Base-by-base conservation (phyloP, 345 rosid species). In the Cochlearia excelsa region DNA sequence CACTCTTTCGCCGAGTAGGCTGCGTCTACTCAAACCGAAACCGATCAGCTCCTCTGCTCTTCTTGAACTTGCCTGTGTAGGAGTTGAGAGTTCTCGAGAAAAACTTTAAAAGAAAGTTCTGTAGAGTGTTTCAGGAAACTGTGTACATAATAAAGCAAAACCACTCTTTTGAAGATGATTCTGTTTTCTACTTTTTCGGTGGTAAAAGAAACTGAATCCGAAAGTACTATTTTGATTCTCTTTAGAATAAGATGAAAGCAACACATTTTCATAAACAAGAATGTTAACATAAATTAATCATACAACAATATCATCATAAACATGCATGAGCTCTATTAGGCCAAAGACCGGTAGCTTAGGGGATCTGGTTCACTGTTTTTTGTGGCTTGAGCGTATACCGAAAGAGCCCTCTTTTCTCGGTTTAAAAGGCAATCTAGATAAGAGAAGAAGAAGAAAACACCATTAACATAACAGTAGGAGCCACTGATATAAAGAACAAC, bases 1-100 rank as follows among this genome's bases (percentile, higher is more conserved):
- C 69, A 74, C 28, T 78, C 90, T 28, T 60, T 77, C 1, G 75
- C 82, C 0, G 86, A 84, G 51, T 85, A 79, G 42, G 9, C 38
- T 9, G 45, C 9, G 4, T 40, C 51, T 46, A 35, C 40, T 2
- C 44, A 30, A 16, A 23, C 38, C 50, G 3, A 43, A 49, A 48
- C 58, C 4, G 9, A 2, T 43, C 28, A 38, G 61, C 37, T 54
- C 67, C n/a, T 38, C 28, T 16, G 23, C 23, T 56, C 67, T 54
- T 60, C 67, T 39, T 31, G 4, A 47, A 30, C 41, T 48, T 61
- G n/a, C 30, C 6, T 29, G 52, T 54, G 34, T 39, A 7, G 9
- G 67, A 61, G 56, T 50, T 46, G 5, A 30, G 45, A 10, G 57
- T 55, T 61, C 41, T 69, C 55, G 58, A 54, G 46, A 40, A 29